These are phyloP conservation scores for Ceratobasidium theobromae DNA, from an alignment of 1,284 basidiomycete species.

Conservation along the genomic window DNA sequence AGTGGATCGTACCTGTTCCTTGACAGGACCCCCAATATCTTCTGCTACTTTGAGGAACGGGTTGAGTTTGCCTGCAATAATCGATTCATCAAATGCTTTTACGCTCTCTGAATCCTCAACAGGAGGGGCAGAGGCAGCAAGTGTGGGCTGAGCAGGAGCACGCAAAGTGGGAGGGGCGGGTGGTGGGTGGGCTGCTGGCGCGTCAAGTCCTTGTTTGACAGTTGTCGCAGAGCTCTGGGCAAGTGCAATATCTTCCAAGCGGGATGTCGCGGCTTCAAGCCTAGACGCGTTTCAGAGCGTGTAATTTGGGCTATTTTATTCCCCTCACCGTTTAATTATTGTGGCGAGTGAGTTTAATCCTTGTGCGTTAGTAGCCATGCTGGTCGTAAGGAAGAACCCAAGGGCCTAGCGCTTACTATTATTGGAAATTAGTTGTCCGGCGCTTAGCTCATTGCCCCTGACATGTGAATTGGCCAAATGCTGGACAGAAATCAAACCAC, in stretches of 20 bases:
- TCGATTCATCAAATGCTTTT: conserved; percentile 70
- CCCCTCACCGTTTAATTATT: conserved; percentile 76
- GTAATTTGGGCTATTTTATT: background rate
- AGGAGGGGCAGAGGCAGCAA: conserved; percentile 46
- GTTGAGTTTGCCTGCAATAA: conserved; percentile 71
- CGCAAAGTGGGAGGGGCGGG: conserved; percentile 38
- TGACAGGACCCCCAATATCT: conserved; percentile 69
- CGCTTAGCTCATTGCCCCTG: background rate
- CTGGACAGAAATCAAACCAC: conserved; percentile 8
- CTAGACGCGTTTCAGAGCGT: conserved; percentile 45
- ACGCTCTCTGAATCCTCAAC: conserved; percentile 61
- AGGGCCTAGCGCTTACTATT: background rate
- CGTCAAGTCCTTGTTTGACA: conserved; percentile 36
- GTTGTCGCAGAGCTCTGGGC: conserved; percentile 45
- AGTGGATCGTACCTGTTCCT: conserved; percentile 66
- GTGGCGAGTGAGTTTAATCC: conserved; percentile 72
- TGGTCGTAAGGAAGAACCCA: conserved; percentile 13
- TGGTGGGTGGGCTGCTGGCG: conserved; percentile 39
- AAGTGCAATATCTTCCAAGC: conserved; percentile 87
- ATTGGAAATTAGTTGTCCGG: conserved; percentile 4
- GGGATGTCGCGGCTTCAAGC: conserved; percentile 89
- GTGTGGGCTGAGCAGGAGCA: conserved; percentile 43
- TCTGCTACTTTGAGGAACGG: conserved; percentile 76
- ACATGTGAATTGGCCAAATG: conserved; percentile 21
- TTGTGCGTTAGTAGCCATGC: conserved; percentile 32